Conservation (phyloP, 306 rosid genomes). For the Quercus alba region DNA sequence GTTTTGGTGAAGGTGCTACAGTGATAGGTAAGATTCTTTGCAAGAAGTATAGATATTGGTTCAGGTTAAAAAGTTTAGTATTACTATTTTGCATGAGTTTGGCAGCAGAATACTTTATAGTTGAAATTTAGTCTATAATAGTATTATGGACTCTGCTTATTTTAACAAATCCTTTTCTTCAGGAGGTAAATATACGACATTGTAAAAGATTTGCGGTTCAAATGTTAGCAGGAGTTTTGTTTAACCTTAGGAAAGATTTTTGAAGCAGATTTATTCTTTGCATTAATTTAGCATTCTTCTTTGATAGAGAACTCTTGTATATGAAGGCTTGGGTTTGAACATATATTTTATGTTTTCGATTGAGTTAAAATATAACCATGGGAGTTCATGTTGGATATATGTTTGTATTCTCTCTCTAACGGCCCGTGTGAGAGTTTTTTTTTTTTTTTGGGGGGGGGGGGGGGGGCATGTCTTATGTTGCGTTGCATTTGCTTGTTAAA, state of each 20-base stretch:
- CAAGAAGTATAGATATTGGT: neutral
- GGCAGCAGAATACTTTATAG: neutral
- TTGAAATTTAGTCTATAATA: neutral
- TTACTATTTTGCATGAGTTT: neutral
- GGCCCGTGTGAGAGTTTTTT: neutral
- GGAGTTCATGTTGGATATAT: neutral
- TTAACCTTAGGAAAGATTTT: neutral
- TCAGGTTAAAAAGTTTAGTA: neutral
- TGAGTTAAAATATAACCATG: neutral
- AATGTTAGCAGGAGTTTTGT: neutral
- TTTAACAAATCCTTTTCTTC: neutral
- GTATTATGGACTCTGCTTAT: neutral
- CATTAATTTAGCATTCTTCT: neutral
- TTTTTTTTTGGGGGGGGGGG: too few species aligned
- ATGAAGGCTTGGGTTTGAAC: neutral
- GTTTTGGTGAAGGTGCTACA: conserved; percentile 82
- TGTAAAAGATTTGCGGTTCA: neutral
- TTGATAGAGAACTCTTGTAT: neutral
- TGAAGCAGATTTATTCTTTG: neutral
- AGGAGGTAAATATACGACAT: neutral
- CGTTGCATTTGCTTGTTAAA: neutral
- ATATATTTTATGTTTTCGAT: neutral
- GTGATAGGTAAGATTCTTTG: conserved; percentile 50
- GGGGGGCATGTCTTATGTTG: neutral
- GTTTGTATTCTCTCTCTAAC: neutral